Percentiles rank a stretch among this genome's conserved stretches.
These are phyloP conservation scores for Backusella tarrabulga DNA, from an alignment of 192 early-diverging fungal species.

Conservation along the genomic window DNA sequence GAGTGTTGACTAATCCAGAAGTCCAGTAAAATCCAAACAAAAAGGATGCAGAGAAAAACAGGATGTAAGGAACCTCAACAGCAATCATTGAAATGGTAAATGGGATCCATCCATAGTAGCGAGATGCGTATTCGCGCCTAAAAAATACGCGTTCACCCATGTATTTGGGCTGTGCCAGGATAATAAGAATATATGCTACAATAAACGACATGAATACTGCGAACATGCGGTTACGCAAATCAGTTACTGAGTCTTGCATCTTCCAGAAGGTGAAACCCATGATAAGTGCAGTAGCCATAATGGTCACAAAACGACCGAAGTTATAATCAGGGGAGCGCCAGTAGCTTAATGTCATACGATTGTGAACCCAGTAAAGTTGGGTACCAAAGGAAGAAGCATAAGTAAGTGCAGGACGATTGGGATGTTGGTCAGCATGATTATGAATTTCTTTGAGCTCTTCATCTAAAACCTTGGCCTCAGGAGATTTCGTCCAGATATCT, in stretches of 20 bases:
- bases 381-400: conserved; percentile 43
- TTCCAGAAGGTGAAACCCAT: conserved; percentile 77
- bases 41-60: conserved; percentile 59
- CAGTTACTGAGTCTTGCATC: conserved; percentile 47
- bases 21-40: conserved; percentile 78
- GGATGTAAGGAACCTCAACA: conserved; percentile 66
- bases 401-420: conserved; percentile 24
- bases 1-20: conserved; percentile 52
- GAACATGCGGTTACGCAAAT: conserved; percentile 68
- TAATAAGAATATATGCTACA: conserved; percentile 66
- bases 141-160: conserved; percentile 65
- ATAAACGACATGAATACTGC: conserved; percentile 69
- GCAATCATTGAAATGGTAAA: conserved; percentile 62
- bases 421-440: conserved; percentile 32
- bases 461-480: conserved; percentile 41
- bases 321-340: conserved; percentile 78
- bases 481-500: conserved; percentile 64
- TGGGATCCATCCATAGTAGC: conserved; percentile 67
- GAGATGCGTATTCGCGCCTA: conserved; percentile 63
- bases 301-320: conserved; percentile 62
- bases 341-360: conserved; percentile 64
- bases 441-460: conserved; percentile 57
- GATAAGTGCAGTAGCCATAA: conserved; percentile 55
- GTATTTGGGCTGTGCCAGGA: conserved; percentile 67
- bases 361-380: conserved; percentile 61